Evolutionary conservation across 202 grass and related monocot species (phyloP).

Genomic region (Panicum virgatum): DNA sequence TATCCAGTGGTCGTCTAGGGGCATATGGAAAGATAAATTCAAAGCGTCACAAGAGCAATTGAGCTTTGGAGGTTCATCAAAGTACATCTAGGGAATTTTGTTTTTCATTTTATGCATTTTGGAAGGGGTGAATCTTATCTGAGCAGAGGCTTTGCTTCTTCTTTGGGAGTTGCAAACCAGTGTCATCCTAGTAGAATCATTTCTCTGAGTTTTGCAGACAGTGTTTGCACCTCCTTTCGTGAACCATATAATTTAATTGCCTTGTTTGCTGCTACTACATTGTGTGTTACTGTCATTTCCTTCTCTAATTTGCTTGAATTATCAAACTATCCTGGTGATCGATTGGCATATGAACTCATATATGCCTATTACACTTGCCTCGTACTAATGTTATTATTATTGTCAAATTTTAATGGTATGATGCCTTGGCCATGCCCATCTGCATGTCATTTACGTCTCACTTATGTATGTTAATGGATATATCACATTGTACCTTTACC

Average conservation of each 20-base stretch:
- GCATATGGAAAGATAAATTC: slow-evolving; percentile 60
- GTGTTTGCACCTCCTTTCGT: slow-evolving; percentile 15
- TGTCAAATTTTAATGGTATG: not conserved
- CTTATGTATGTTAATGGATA: not conserved
- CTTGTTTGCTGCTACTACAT: not conserved
- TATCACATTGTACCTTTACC: slow-evolving; percentile 49
- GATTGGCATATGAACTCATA: not conserved
- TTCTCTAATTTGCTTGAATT: slow-evolving; percentile 6
- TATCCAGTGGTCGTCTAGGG: slow-evolving; percentile 36
- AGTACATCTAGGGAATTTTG: slow-evolving; percentile 35
- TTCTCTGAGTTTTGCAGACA: slow-evolving; percentile 9
- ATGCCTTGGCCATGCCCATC: not conserved
- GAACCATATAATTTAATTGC: not conserved
- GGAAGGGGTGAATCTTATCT: not conserved
- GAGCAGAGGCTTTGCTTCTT: not conserved
- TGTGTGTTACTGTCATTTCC: not conserved
- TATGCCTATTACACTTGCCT: not conserved
- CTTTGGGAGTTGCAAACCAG: slow-evolving; percentile 6
- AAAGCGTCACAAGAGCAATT: slow-evolving; percentile 60
- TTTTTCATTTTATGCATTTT: slow-evolving; percentile 3
- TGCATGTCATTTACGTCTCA: not conserved
- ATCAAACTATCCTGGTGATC: not conserved
- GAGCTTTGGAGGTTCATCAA: slow-evolving; percentile 27
- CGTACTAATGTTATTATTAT: not conserved
- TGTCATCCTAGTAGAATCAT: slow-evolving; percentile 12